Base-by-base conservation (phyloP, 306 rosid genomes). In the Glycine tomentella region DNA sequence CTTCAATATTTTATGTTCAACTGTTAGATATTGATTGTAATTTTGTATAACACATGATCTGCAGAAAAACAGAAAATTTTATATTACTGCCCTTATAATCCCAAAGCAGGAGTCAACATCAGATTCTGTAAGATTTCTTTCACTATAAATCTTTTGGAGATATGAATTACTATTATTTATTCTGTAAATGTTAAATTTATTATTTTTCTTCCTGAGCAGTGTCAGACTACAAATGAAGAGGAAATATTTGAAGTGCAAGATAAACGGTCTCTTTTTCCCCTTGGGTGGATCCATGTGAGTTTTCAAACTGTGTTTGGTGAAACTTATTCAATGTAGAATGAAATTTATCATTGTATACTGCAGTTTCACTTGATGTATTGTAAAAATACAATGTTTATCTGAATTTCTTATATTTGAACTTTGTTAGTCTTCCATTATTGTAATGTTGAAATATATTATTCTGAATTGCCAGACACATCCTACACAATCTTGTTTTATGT, bases 201-300 rank as follows among this genome's bases (percentile, higher is more conserved):
- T 17, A 66, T 36, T 82, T 48, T 61, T 61, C 75, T 80, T 80
- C 82, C 79, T 82, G 78, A 72, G 84, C 91, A 95, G 98, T 95
- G 99, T 87, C 97, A 93, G 81, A 44, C 99, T 51, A 93, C 95
- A 58, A 89, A 93, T 79, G 99, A 95, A 87, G 99, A 95, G 90
- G 99, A 95, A 80, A 93, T 95, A 76, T 95, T 95, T 87, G 99
- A 95, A 75, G 97, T 89, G 81, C 99, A 95, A 86, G 99, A 93
- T 64, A 93, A 88, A 82, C 88, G 77, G 66, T 95, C 99, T 69
- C 97, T 95, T 81, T 95, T 95, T 63, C 97, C 99, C 61, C 99
- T 95, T 84, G 99, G 99, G 48, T 95, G 99, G 99, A 95, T 95
- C 77, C 99, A 95, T 76, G 99, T 95, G 90, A 93, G 98, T 86